Percentiles rank a stretch among this genome's conserved stretches.
Conservation (phyloP, 108 stramenopile species). For the Nitzschia sp. region DNA sequence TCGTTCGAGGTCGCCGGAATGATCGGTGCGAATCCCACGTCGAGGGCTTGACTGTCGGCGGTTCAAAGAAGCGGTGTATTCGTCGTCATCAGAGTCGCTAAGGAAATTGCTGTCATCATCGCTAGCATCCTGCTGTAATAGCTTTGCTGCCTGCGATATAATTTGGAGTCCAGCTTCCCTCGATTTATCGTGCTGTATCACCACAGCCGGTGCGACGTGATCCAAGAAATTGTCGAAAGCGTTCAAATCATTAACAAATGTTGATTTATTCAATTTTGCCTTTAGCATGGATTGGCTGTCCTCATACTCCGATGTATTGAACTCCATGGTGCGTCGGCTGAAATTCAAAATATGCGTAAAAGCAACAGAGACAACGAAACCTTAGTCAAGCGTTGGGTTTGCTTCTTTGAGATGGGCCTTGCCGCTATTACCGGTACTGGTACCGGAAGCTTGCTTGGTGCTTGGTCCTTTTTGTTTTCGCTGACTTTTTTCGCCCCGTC, state of each 20-base stretch:
- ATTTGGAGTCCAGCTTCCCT: not conserved
- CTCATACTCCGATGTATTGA: too few relatives aligned
- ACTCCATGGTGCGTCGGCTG: too few relatives aligned
- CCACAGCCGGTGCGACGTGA: not conserved
- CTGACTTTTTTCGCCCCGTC: too few relatives aligned
- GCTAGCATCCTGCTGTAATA: not conserved
- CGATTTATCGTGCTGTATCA: too few relatives aligned
- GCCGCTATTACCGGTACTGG: too few relatives aligned
- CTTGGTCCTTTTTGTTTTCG: too few relatives aligned
- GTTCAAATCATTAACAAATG: not conserved
- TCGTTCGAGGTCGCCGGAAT: not conserved
- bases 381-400: too few relatives aligned
- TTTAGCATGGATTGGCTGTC: too few relatives aligned
- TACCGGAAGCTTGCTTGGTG: too few relatives aligned
- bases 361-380: too few relatives aligned
- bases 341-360: too few relatives aligned
- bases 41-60: not conserved
- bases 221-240: conserved; percentile 1
- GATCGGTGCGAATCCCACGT: not conserved
- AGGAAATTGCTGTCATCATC: not conserved
- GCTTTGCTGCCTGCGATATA: not conserved
- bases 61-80: not conserved
- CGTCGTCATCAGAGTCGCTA: not conserved
- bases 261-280: not conserved
- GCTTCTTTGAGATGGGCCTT: too few relatives aligned